These are phyloP conservation scores for Calcarisporium arbuscula DNA, from an alignment of 2,329 filamentous ascomycete species.

Conservation along the genomic window DNA sequence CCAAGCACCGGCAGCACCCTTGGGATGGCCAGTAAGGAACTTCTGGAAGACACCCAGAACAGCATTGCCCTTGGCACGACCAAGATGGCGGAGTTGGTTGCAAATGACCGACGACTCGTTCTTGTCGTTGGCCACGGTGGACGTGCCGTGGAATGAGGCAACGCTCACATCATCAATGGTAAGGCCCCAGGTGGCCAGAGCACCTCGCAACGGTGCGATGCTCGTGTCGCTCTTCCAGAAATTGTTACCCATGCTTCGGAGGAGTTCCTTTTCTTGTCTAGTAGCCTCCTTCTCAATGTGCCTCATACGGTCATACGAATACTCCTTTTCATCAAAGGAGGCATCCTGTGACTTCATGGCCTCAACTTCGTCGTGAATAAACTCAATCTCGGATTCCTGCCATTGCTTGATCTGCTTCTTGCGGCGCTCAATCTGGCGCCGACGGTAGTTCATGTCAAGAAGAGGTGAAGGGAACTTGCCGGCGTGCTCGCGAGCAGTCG, in stretches of 20 bases:
- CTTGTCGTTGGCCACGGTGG: conserved; percentile 98
- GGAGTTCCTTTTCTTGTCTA: conserved; percentile 87
- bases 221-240: conserved; percentile 96
- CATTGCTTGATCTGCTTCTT: conserved; percentile 93
- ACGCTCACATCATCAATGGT: conserved; percentile 94
- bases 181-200: conserved; percentile 94
- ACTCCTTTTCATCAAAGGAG: conserved; percentile 75
- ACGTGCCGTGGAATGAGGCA: conserved; percentile 97
- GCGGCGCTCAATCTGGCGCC: conserved; percentile 87
- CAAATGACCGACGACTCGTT: conserved; percentile 98
- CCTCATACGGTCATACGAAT: conserved; percentile 72
- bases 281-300: conserved; percentile 83
- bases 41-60: conserved; percentile 98
- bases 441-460: conserved; percentile 95
- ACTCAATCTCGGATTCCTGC: conserved; percentile 92
- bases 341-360: conserved; percentile 78
- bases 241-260: conserved; percentile 90
- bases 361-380: conserved; percentile 83
- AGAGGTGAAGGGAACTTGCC: conserved; percentile 93
- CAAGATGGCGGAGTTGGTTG: conserved; percentile 90
- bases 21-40: conserved; percentile 96
- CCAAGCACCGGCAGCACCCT: conserved; percentile 98
- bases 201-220: conserved; percentile 92
- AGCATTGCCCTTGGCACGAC: conserved; percentile 93
- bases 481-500: conserved; percentile 82